Evolutionary conservation across 2,329 filamentous ascomycete genomes (phyloP), one percentile per base, ranked within the genome.

Genomic region (Ophiostoma piceae): DNA sequence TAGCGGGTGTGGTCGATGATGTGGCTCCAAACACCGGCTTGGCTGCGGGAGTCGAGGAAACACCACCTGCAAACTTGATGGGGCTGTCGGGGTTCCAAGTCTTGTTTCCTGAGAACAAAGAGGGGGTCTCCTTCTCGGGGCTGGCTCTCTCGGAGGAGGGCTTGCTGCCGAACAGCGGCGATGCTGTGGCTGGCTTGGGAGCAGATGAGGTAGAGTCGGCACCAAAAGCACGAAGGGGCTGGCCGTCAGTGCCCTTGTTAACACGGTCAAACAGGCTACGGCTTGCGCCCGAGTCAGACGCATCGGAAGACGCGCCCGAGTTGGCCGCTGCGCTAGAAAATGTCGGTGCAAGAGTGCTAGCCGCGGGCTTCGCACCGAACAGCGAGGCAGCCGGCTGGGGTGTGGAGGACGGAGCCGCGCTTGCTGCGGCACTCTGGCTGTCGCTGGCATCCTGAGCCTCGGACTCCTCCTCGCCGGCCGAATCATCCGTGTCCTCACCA

Each of bases 231-330:
- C 83, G 81, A 1, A 85, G 76, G 19, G 83, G 82, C 70, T 86
- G 81, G 1, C 84, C 84, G 71, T 84, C 81, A 22, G 75, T 78
- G 66, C 80, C 82, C 76, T 82, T 84, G 5, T 80, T 83, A 8
- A 87, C 80, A 43, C 85, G 83, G 54, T 87, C 85, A 73, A 87
- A 87, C 16, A 87, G 75, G 75, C 85, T 87, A 65, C 81, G 80
- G 26, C 80, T 81, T 29, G 83, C 79, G 2, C 80, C 81, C 71
- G 79, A 80, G 60, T 83, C 82, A 3, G 81, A 79, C 1, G 79
- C 82, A 6, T 80, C 81, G 8, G 78, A 78, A 9, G 81, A 79
- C 2, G 76, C 76, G 72, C 77, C 80, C 1, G 80, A 80, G 1
- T 74, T 67, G 14, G 65, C 37, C 29, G 65, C 37, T 47, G 65